Evolutionary conservation across 805 yeast species (phyloP).

Genomic region (Pichia membranifaciens): DNA sequence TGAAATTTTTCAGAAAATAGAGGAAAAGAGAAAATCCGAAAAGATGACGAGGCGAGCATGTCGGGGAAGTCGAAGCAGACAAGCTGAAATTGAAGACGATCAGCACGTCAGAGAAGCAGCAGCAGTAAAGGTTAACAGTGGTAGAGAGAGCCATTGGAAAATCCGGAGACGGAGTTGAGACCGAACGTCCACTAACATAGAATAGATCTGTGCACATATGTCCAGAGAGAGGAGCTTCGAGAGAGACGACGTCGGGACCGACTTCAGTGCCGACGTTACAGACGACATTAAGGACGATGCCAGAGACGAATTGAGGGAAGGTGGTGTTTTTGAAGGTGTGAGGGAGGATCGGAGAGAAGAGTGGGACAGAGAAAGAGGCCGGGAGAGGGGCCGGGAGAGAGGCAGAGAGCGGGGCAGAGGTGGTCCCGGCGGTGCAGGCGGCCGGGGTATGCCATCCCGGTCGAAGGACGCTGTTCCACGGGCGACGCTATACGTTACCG

Average conservation of each 20-base stretch:
- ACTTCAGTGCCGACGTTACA: neutral
- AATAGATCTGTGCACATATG: no score
- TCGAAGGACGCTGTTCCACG: constrained; percentile 13
- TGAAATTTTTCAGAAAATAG: neutral
- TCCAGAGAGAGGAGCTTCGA: neutral
- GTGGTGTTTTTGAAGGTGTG: no score
- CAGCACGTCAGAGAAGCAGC: no score
- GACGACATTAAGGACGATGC: neutral
- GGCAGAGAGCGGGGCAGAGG: neutral
- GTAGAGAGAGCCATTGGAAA: no score
- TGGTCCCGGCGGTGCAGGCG: no score
- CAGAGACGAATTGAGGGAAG: neutral
- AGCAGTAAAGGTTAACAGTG: no score
- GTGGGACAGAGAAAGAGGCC: neutral
- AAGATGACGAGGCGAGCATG: neutral
- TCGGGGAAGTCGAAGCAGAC: neutral
- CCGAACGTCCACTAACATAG: no score
- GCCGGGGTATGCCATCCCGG: no score
- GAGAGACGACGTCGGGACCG: neutral
- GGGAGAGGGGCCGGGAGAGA: neutral
- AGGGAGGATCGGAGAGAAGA: neutral
- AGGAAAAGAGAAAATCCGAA: neutral
- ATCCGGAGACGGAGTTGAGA: no score
- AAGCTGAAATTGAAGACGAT: neutral
- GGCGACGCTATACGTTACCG: constrained; percentile 30